Conservation (phyloP, 257 asterid genomes). For the Lithospermum erythrorhizon region DNA sequence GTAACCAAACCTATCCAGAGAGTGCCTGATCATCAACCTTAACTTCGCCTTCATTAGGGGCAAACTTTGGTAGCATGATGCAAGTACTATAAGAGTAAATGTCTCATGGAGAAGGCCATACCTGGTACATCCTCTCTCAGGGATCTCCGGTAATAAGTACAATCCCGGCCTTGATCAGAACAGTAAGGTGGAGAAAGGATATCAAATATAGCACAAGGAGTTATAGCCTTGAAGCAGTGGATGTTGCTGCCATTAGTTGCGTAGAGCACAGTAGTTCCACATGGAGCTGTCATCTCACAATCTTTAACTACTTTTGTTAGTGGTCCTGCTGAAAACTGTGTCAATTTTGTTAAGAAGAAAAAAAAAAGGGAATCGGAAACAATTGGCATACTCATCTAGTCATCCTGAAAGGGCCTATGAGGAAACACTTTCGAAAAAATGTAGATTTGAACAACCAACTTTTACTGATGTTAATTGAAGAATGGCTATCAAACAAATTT, state of each 20-base stretch:
- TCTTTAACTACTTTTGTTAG: constrained; percentile 69
- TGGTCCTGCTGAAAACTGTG: constrained; percentile 47
- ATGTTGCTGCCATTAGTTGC: constrained; percentile 87
- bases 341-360: constrained; percentile 7
- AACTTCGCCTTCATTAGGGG: constrained; percentile 34
- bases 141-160: constrained; percentile 77
- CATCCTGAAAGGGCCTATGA: background rate
- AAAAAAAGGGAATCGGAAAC: background rate
- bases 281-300: constrained; percentile 78
- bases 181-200: constrained; percentile 97
- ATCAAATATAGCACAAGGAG: constrained; percentile 93
- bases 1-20: constrained; percentile 78
- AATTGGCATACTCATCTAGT: no score
- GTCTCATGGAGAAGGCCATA: constrained; percentile 17
- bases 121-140: constrained; percentile 65
- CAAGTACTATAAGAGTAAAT: background rate
- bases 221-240: constrained; percentile 83
- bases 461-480: background rate
- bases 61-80: background rate
- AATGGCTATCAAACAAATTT: no score
- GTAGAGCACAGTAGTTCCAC: constrained; percentile 73
- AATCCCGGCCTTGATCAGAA: constrained; percentile 84
- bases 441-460: background rate
- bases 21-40: constrained; percentile 62
- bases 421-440: background rate